A percentile compares a stretch with the other conserved stretches of the same genome.
These are phyloP conservation scores for Vitellaria paradoxa DNA, from an alignment of 179 eudicot genomes.

Conservation along the genomic window DNA sequence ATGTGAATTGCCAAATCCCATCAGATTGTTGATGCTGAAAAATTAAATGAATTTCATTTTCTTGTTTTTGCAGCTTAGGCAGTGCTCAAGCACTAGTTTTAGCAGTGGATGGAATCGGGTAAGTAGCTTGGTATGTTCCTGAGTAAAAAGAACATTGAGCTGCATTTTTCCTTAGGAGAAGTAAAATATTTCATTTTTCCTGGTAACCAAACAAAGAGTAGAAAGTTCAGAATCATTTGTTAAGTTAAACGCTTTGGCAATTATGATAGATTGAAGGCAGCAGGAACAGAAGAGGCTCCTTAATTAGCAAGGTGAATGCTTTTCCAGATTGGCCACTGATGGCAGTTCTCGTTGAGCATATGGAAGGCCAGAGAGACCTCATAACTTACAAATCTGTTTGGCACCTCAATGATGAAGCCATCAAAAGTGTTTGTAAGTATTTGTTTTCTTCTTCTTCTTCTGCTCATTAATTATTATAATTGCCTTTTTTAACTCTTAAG, in stretches of 20 bases:
- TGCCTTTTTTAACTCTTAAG: background rate
- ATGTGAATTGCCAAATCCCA: background rate
- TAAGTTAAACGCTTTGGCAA: background rate
- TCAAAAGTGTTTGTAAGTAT: slow-evolving; percentile 83
- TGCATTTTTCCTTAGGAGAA: background rate
- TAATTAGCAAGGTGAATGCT: slow-evolving; percentile 43
- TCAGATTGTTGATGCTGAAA: background rate
- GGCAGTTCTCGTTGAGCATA: slow-evolving; percentile 85
- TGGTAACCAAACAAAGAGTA: background rate
- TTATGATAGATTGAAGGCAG: slow-evolving; percentile 29
- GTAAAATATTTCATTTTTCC: background rate
- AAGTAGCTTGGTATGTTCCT: background rate
- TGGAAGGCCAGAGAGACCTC: slow-evolving; percentile 76
- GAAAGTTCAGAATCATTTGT: background rate
- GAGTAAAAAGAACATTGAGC: background rate
- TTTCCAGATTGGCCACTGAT: slow-evolving; percentile 79
- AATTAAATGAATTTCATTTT: background rate
- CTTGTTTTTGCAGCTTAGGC: slow-evolving; percentile 54
- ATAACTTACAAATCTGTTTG: slow-evolving; percentile 77
- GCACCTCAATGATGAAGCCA: slow-evolving; percentile 77
- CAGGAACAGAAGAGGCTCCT: slow-evolving; percentile 23
- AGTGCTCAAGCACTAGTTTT: slow-evolving; percentile 36
- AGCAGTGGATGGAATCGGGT: slow-evolving; percentile 43
- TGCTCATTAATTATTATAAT: background rate
- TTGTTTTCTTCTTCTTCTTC: background rate